Percentiles rank a stretch among this genome's conserved stretches.
Evolutionary conservation across 2,329 filamentous ascomycete species (phyloP).

Genomic region (Pseudonectria foliicola): DNA sequence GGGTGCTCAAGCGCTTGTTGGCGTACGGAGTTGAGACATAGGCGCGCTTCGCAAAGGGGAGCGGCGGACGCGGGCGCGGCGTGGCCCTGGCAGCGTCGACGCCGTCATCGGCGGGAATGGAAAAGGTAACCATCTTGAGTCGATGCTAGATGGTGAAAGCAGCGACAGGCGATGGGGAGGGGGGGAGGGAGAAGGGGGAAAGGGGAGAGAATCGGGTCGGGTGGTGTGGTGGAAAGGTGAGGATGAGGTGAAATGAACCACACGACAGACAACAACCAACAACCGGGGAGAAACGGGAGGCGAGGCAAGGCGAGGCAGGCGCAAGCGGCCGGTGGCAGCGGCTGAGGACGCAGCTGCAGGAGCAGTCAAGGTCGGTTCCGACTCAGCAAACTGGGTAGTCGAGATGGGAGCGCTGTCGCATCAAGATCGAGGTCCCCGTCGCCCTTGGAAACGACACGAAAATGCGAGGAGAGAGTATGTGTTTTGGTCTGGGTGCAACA

Average conservation of each 20-base stretch:
- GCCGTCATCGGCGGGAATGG: slow-evolving; percentile 30
- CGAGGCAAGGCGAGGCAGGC: slow-evolving; percentile 5
- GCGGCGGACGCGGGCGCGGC: slow-evolving; percentile 32
- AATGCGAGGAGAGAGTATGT: slow-evolving; percentile 16
- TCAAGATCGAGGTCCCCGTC: slow-evolving; percentile 20
- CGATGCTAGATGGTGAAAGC: slow-evolving; percentile 2
- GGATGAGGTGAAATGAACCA: slow-evolving; percentile 1
- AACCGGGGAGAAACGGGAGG: slow-evolving; percentile 2
- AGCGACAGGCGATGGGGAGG: slow-evolving; percentile 4
- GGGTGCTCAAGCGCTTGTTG: slow-evolving; percentile 31
- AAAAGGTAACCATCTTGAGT: slow-evolving; percentile 31
- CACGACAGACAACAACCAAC: slow-evolving; percentile 2
- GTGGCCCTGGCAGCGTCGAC: slow-evolving; percentile 26
- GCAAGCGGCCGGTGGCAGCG: slow-evolving; percentile 4
- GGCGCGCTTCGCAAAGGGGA: slow-evolving; percentile 38
- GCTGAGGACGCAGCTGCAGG: slow-evolving; percentile 3
- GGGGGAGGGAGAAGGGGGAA: slow-evolving; percentile 7
- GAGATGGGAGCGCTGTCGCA: slow-evolving; percentile 23
- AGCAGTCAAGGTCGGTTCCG: slow-evolving; percentile 11
- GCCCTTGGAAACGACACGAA: slow-evolving; percentile 24
- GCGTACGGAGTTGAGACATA: slow-evolving; percentile 32
- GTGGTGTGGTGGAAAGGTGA: slow-evolving; percentile 7
- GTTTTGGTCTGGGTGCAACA: slow-evolving; percentile 21
- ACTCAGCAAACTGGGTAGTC: slow-evolving; percentile 13
- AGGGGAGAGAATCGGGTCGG: slow-evolving; percentile 8